Evolutionary conservation across 192 early-diverging fungal species (phyloP), one percentile per base, ranked within the genome.

Genomic region (Podila horticola): DNA sequence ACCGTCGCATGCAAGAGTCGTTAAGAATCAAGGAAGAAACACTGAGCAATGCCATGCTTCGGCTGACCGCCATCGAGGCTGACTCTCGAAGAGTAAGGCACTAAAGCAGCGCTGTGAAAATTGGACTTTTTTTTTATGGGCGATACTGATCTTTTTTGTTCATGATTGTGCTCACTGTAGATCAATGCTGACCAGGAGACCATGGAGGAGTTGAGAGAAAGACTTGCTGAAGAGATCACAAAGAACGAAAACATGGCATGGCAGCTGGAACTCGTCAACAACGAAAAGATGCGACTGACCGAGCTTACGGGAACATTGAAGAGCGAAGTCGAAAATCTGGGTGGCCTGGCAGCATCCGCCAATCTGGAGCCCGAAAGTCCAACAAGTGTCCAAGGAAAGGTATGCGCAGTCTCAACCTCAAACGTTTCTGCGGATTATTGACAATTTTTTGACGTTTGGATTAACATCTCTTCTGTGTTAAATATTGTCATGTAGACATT

Each of bases 131-230:
- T 50, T 7, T 5, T 55, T 22, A 26, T 0, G n/a, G 52, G 20
- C 17, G 52, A 26, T 61, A 13, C 59, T 17, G 9, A 19, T 33
- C 10, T 36, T 33, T 55, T 29, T 17, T 45, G 15, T 45, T 45
- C 41, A 3, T 45, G 41, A 10, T 34, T 13, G 31, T 26, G 20
- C 24, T 49, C 36, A 22, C 38, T 29, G 13, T 38, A 79, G 76
- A 72, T 72, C 26, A 64, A 72, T 68, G 69, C 69, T 5, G 76
- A 79, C n/a, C 68, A 66, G 30, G 58, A 64, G 20, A 66, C 69
- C 17, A 68, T 68, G 59, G 60, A 72, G 36, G 71, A 72, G 4
- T 61, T 79, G 11, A 62, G 61, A 33, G 70, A 79, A 24, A 49
- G 76, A 30, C 51, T 79, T 26, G 59, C 66, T n/a, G 64, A 48